These are phyloP conservation scores for Hygrophoropsis aurantiaca DNA, from an alignment of 768 basidiomycete species.

Conservation along the genomic window DNA sequence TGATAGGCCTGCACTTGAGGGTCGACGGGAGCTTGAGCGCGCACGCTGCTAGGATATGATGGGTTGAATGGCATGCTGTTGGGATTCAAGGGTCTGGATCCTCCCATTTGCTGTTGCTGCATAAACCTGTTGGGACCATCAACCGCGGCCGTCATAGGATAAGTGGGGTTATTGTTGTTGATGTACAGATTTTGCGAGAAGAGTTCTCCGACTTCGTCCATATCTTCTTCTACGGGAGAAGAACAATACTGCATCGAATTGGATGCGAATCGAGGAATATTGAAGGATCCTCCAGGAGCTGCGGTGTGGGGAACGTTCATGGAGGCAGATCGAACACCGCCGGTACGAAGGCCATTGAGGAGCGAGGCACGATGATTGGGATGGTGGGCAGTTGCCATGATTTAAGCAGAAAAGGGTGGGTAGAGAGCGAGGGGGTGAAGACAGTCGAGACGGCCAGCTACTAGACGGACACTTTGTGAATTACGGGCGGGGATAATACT, in stretches of 20 bases:
- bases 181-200: slow-evolving; percentile 52
- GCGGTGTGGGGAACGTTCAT: slow-evolving; percentile 64
- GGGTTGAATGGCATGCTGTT: slow-evolving; percentile 49
- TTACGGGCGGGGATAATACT: slow-evolving; percentile 30
- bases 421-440: slow-evolving; percentile 13
- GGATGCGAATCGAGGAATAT: slow-evolving; percentile 54
- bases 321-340: slow-evolving; percentile 82
- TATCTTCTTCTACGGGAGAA: slow-evolving; percentile 53
- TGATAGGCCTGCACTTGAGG: slow-evolving; percentile 67
- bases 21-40: slow-evolving; percentile 42
- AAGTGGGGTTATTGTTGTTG: slow-evolving; percentile 41
- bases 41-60: slow-evolving; percentile 37
- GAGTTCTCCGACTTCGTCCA: slow-evolving; percentile 61
- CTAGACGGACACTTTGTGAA: slow-evolving; percentile 18
- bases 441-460: slow-evolving; percentile 13
- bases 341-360: slow-evolving; percentile 85
- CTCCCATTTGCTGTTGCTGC: slow-evolving; percentile 60
- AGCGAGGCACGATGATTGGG: slow-evolving; percentile 76
- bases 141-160: slow-evolving; percentile 70
- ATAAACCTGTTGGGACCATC: slow-evolving; percentile 66
- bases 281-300: slow-evolving; percentile 61
- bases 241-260: slow-evolving; percentile 40
- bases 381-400: slow-evolving; percentile 42
- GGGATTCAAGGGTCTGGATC: slow-evolving; percentile 52
- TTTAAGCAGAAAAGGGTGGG: slow-evolving; percentile 15